A percentile compares a stretch with the other conserved stretches of the same genome.
Conservation (phyloP, 306 rosid genomes). For the Abrus pulchellus region DNA sequence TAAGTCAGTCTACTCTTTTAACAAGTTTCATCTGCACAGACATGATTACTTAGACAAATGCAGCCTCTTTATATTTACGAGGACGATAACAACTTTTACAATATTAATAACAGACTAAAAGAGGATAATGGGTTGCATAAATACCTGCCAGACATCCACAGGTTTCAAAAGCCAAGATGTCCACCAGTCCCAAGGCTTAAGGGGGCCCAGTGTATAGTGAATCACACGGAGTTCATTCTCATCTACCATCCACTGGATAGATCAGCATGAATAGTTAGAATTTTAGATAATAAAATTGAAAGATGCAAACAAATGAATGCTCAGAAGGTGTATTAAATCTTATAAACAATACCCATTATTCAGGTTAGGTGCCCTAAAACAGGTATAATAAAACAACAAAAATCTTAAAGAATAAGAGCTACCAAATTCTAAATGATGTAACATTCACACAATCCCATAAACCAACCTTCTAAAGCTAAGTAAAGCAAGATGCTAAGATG, state of each 20-base stretch:
- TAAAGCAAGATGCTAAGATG: constrained; percentile 3
- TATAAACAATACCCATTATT: background rate
- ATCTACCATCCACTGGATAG: constrained; percentile 95
- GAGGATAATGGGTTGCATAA: constrained; percentile 39
- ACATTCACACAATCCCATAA: background rate
- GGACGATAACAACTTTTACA: background rate
- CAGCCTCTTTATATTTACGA: constrained; percentile 2
- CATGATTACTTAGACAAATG: constrained; percentile 1
- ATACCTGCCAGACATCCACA: constrained; percentile 99
- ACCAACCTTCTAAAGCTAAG: constrained; percentile 3
- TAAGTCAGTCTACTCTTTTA: constrained; percentile 22
- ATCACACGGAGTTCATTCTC: constrained; percentile 91
- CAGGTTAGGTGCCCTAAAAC: constrained; percentile 9
- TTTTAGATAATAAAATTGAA: constrained; percentile 29
- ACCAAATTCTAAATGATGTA: constrained; percentile 13
- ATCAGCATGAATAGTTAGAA: constrained; percentile 41
- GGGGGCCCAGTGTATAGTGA: constrained; percentile 98
- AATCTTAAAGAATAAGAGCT: constrained; percentile 9
- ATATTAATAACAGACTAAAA: constrained; percentile 14
- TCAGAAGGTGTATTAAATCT: background rate
- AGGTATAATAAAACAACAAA: background rate
- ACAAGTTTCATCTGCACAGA: constrained; percentile 30
- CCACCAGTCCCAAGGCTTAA: constrained; percentile 99
- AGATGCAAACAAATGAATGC: constrained; percentile 11
- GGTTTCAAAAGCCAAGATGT: constrained; percentile 99